Base-by-base conservation (phyloP, 2,329 filamentous ascomycete genomes). In the Aotearoamyces nothofagi region DNA sequence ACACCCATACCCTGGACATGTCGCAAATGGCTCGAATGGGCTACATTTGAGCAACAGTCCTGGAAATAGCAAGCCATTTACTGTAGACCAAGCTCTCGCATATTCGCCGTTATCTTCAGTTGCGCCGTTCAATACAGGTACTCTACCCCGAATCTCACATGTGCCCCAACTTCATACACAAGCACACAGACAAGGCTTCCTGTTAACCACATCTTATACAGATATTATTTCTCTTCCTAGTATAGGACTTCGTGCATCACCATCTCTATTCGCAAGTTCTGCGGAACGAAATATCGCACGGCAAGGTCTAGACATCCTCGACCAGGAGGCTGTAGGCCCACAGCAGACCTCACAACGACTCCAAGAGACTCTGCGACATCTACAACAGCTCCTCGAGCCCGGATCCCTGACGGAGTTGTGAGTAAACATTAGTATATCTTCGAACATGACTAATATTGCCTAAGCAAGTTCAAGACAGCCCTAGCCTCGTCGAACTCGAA, bases 81-180 rank as follows among this genome's bases (percentile, higher is more conserved):
- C 66, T 3, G 66, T 90, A 9, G 67, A 77, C 32, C 78, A 90
- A 46, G 80, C 80, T 16, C 60, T 90, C 25, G 78, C 79, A n/a
- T 86, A 75, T 53, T 81, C 80, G 29, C 81, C 82, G 14, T 76
- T 87, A 48, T 80, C 76, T 27, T 83, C 79, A 3, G 77, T 86
- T 27, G 65, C 81, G 29, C 80, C 81, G 3, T 82, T 87, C 51
- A 70, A 78, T 50, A 68, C 78, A 40, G 73, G 81, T 84, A 54
- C 38, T 20, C n/a, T 20, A 8, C 19, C n/a, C n/a, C n/a, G n/a
- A n/a, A n/a, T n/a, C n/a, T n/a, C n/a, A n/a, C n/a, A n/a, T n/a
- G n/a, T n/a, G n/a, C n/a, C n/a, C n/a, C n/a, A n/a, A n/a, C n/a
- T n/a, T n/a, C n/a, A n/a, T n/a, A n/a, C n/a, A n/a, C n/a, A n/a